Evolutionary conservation across 371 early-diverging fungal genomes (phyloP).

Genomic region (Mortierella sp.): DNA sequence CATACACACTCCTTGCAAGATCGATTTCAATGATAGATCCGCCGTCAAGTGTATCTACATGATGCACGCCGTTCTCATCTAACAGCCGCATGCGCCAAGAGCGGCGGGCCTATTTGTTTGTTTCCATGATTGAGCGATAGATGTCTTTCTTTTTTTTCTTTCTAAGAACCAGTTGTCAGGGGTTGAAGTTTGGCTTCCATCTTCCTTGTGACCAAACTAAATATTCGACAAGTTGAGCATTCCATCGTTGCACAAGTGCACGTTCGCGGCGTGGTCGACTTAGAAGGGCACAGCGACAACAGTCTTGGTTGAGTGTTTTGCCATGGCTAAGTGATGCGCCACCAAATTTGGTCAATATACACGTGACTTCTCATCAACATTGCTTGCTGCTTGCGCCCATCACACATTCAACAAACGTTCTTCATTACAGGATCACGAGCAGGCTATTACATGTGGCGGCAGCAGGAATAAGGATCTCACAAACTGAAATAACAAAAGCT

Average conservation of each 20-base stretch:
- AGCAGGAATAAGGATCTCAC: background rate
- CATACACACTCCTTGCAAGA: background rate
- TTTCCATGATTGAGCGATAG: background rate
- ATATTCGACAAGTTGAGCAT: too few relatives aligned
- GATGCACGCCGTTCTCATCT: background rate
- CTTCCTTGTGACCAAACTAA: background rate
- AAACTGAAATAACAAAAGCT: background rate
- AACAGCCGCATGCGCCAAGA: background rate
- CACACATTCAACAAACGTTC: too few relatives aligned
- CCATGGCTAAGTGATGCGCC: too few relatives aligned
- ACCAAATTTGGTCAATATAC: too few relatives aligned
- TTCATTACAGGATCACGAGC: too few relatives aligned
- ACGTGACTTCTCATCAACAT: background rate
- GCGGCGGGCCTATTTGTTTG: conserved; percentile 9
- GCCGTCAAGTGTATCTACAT: background rate
- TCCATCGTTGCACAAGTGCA: too few relatives aligned
- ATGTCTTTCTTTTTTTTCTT: too few relatives aligned
- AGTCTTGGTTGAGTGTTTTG: too few relatives aligned
- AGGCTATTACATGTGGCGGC: too few relatives aligned
- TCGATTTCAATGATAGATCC: background rate
- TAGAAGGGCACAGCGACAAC: too few relatives aligned
- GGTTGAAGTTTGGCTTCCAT: too few relatives aligned
- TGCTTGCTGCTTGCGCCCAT: background rate
- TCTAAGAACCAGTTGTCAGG: too few relatives aligned
- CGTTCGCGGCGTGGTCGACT: background rate